Evolutionary conservation across 2,329 filamentous ascomycete genomes (phyloP).

Genomic region (Alternaria postmessia): DNA sequence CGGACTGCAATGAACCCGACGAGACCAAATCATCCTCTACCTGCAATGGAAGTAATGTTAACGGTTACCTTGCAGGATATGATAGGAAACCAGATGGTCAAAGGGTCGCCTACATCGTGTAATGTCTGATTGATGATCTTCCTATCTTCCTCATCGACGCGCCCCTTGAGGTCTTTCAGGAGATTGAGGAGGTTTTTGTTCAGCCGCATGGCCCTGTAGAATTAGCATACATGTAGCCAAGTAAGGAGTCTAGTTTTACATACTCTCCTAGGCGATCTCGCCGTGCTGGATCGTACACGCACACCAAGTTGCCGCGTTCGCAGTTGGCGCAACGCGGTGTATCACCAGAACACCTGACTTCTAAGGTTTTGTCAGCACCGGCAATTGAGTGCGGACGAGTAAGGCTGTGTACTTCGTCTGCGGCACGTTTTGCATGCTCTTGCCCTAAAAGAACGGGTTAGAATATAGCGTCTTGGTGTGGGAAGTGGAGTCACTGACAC

Average conservation of each 20-base stretch:
- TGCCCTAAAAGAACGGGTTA: constrained; percentile 14
- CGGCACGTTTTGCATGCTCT: constrained; percentile 37
- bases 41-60: constrained; percentile 11
- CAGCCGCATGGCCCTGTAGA: constrained; percentile 27
- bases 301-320: constrained; percentile 17
- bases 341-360: constrained; percentile 39
- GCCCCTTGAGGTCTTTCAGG: constrained; percentile 28
- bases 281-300: constrained; percentile 35
- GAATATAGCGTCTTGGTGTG: not conserved
- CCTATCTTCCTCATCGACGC: constrained; percentile 23
- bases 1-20: not conserved
- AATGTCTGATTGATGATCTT: constrained; percentile 27
- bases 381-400: not conserved
- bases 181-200: constrained; percentile 29
- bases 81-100: too few relatives aligned
- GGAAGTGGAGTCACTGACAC: constrained; percentile 19
- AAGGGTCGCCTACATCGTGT: constrained; percentile 22
- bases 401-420: constrained; percentile 26
- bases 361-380: constrained; percentile 10
- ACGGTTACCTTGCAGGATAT: not conserved
- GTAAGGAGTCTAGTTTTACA: not conserved
- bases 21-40: constrained; percentile 30
- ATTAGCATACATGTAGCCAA: not conserved
- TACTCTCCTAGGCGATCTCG: constrained; percentile 37
- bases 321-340: constrained; percentile 31